These are phyloP conservation scores for Ogataea polymorpha DNA, from an alignment of 805 yeast genomes.

Conservation along the genomic window DNA sequence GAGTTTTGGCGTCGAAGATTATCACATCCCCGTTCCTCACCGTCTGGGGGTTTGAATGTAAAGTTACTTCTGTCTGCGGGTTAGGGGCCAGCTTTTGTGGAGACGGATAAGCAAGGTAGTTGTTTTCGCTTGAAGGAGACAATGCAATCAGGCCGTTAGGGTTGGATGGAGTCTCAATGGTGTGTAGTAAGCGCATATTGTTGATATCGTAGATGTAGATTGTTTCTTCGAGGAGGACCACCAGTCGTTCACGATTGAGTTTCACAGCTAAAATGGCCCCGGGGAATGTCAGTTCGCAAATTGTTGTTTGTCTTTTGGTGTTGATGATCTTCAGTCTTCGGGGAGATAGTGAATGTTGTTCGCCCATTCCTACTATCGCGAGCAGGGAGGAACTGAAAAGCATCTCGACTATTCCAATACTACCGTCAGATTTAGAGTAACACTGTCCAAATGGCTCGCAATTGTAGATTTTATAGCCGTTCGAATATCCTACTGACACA, in stretches of 20 bases:
- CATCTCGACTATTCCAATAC: conserved; percentile 85
- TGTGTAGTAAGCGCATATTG: conserved; percentile 78
- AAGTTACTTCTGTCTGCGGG: conserved; percentile 12
- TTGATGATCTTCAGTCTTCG: conserved; percentile 79
- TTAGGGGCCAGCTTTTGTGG: conserved; percentile 53
- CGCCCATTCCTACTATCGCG: conserved; percentile 82
- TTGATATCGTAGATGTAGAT: conserved; percentile 87
- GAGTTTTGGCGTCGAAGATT: conserved; percentile 71
- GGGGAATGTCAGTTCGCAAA: conserved; percentile 90
- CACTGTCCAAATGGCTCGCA: conserved; percentile 83
- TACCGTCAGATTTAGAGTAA: conserved; percentile 50
- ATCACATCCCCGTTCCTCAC: conserved; percentile 68
- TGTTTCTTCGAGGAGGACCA: conserved; percentile 81
- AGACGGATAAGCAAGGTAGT: conserved; percentile 69
- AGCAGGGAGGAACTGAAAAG: conserved; percentile 81
- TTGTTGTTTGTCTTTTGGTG: conserved; percentile 64
- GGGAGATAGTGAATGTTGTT: conserved; percentile 72
- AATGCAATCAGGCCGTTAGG: conserved; percentile 60
- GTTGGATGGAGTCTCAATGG: conserved; percentile 63
- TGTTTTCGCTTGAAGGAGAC: conserved; percentile 49
- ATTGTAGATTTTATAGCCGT: conserved; percentile 71
- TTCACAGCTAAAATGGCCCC: conserved; percentile 70
- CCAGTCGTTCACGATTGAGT: conserved; percentile 77
- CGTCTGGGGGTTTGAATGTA: conserved; percentile 18
- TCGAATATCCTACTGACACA: conserved; percentile 65